phyloP scores from a whole-genome alignment of 2,329 filamentous ascomycete species.

The Sarocladium kiliense region DNA sequence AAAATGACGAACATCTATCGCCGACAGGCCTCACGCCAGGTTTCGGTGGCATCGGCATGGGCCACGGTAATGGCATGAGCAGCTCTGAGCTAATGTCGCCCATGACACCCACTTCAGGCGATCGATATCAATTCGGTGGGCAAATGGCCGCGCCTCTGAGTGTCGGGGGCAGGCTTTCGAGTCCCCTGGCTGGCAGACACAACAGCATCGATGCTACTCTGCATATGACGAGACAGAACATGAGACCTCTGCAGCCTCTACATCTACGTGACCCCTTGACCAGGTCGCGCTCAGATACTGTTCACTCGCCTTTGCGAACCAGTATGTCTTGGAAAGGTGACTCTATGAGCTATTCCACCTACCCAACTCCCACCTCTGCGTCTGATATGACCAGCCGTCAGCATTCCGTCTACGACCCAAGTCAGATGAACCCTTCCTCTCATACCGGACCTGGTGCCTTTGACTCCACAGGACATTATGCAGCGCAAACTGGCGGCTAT shows the following conservation, averaged over 20 bases:
- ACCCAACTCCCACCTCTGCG: constrained; percentile 40
- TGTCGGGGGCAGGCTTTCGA: constrained; percentile 42
- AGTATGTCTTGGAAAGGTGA: constrained; percentile 61
- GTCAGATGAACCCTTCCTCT: constrained; percentile 29
- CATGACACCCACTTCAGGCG: constrained; percentile 47
- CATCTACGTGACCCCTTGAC: constrained; percentile 53
- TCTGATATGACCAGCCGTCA: constrained; percentile 42
- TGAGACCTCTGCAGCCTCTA: constrained; percentile 51
- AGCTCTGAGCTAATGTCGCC: constrained; percentile 53
- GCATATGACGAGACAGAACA: constrained; percentile 39
- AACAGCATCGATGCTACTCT: constrained; percentile 38
- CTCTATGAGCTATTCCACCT: constrained; percentile 51
- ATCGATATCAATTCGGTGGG: constrained; percentile 48
- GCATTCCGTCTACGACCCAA: constrained; percentile 44
- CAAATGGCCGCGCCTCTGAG: constrained; percentile 43
- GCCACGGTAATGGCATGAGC: constrained; percentile 44
- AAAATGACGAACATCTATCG: constrained; percentile 62
- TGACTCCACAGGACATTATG: constrained; percentile 31
- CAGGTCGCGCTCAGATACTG: constrained; percentile 50
- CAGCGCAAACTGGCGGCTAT: constrained; percentile 7
- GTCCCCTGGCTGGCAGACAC: constrained; percentile 45
- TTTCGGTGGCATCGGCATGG: constrained; percentile 63
- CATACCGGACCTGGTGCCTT: constrained; percentile 37
- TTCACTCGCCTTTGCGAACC: constrained; percentile 54
- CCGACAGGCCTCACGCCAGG: constrained; percentile 62